These are phyloP conservation scores for Lepidium didymum DNA, from an alignment of 345 rosid genomes.

Conservation along the genomic window DNA sequence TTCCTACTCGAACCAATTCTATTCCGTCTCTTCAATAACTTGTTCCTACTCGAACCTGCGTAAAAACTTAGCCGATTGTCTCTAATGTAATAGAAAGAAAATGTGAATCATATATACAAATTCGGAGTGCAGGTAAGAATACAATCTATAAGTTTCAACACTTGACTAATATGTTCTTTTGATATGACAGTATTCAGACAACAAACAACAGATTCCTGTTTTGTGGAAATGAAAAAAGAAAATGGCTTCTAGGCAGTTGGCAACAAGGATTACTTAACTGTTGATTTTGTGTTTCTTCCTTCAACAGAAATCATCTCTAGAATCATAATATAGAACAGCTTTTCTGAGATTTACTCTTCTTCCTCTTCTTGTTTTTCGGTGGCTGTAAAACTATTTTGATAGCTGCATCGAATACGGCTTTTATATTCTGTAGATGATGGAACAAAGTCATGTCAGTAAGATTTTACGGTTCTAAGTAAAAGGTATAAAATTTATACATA, in stretches of 20 bases:
- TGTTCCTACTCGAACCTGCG: not conserved
- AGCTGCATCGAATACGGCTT: conserved; percentile 83
- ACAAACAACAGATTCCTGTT: conserved; percentile 23
- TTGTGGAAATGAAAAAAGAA: not conserved
- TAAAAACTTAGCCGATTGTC: not conserved
- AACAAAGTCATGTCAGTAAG: not conserved
- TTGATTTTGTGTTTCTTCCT: conserved; percentile 8
- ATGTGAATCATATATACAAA: conserved; percentile 34
- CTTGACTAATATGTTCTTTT: conserved; percentile 27
- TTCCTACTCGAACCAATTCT: too few species aligned
- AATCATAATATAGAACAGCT: conserved; percentile 64
- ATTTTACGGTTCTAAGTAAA: too few species aligned
- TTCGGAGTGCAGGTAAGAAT: conserved; percentile 15
- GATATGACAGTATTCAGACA: conserved; percentile 37
- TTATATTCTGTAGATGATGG: conserved; percentile 56
- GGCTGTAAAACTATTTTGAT: conserved; percentile 89
- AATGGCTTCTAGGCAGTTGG: not conserved
- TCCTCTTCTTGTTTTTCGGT: conserved; percentile 68
- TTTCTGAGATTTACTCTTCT: conserved; percentile 62
- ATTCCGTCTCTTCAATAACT: too few species aligned
- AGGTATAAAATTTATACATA: not conserved
- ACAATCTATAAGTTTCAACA: conserved; percentile 14
- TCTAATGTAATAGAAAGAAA: not conserved
- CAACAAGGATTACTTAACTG: conserved; percentile 7
- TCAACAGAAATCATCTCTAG: not conserved